phyloP scores from a whole-genome alignment of 2,329 filamentous ascomycete genomes.

The Mycosphaerelloides madeirae region DNA sequence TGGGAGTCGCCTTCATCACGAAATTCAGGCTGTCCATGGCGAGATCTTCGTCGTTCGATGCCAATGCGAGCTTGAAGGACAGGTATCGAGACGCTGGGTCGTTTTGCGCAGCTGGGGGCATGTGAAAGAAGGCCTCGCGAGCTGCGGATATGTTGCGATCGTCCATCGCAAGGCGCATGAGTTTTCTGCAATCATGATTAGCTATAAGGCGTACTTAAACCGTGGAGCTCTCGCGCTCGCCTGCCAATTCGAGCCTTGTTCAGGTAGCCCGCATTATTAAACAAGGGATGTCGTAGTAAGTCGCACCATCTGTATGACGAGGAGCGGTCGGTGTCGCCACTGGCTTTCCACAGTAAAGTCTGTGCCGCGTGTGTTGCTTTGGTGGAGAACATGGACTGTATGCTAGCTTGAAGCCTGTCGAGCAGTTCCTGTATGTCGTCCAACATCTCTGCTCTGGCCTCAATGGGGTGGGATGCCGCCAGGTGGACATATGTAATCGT shows the following conservation, averaged over 20 bases:
- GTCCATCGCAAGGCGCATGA: constrained; percentile 65
- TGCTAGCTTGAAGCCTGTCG: no score
- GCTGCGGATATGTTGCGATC: constrained; percentile 53
- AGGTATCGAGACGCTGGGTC: constrained; percentile 26
- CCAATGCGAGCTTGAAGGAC: constrained; percentile 28
- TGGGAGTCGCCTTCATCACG: constrained; percentile 51
- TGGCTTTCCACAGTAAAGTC: constrained; percentile 71
- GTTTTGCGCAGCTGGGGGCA: constrained; percentile 43
- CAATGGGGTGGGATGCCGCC: constrained; percentile 42
- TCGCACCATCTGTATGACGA: constrained; percentile 57
- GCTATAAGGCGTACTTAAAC: no score
- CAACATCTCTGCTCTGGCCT: constrained; percentile 8
- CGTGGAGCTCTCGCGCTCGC: constrained; percentile 41
- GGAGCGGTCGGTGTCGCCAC: constrained; percentile 2
- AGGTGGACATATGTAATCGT: constrained; percentile 67
- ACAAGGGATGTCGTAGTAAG: constrained; percentile 62
- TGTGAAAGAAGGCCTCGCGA: constrained; percentile 51
- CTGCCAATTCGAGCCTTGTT: constrained; percentile 63
- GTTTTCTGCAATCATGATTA: constrained; percentile 55
- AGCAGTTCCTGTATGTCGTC: constrained; percentile 4
- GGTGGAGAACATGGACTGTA: constrained; percentile 43
- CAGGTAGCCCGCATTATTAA: constrained; percentile 58
- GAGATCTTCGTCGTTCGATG: constrained; percentile 35
- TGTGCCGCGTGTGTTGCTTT: constrained; percentile 64
- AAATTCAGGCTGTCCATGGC: constrained; percentile 59